Evolutionary conservation across 1,284 basidiomycete genomes (phyloP), one percentile per base, ranked within the genome.

Genomic region (Cryptococcus wingfieldii): DNA sequence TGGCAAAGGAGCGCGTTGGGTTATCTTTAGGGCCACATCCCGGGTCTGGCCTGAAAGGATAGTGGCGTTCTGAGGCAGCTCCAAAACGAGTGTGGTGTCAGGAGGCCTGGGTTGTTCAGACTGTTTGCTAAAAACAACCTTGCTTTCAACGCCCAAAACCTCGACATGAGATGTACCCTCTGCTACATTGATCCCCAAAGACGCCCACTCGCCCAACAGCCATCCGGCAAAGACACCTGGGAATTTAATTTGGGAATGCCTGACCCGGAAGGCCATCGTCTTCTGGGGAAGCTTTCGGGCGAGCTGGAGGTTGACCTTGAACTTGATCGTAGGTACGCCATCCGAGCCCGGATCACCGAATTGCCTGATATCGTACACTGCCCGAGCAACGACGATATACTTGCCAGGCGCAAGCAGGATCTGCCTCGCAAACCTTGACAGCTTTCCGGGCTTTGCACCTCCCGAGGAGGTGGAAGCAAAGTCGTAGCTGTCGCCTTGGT

Each of bases 401-500:
- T 63, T 42, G 4, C 74, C 74, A 0, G 71, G 63, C 1, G 8
- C 13, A 3, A 76, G 54, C 0, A 47, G 12, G 25, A 76, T 28
- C 0, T 55, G 53, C n/a, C 68, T 43, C 12, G 71, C 69, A 50
- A 70, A 65, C 46, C 65, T 65, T 28, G 47, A 27, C 43, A 57
- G 38, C 18, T 19, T 45, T 18, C 43, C 46, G 39, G 42, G 3
- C 37, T 47, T 18, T 27, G n/a, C n/a, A n/a, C 56, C 34, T 2
- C 55, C 55, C 6, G 43, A 58, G 12, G 61, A 51, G 10, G 63
- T 58, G 10, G 50, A 54, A 1, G 67, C 69, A 47, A 68, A 75
- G 5, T 58, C 63, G 58, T 77, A 77, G 7, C 76, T 57, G 56
- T 77, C 75, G 12, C 71, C 75, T 8, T 58, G 50, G 49, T 72